A percentile compares a stretch with the other conserved stretches of the same genome.
These are phyloP conservation scores for Fusarium protoensiforme DNA, from an alignment of 2,329 filamentous ascomycete genomes.

Conservation along the genomic window DNA sequence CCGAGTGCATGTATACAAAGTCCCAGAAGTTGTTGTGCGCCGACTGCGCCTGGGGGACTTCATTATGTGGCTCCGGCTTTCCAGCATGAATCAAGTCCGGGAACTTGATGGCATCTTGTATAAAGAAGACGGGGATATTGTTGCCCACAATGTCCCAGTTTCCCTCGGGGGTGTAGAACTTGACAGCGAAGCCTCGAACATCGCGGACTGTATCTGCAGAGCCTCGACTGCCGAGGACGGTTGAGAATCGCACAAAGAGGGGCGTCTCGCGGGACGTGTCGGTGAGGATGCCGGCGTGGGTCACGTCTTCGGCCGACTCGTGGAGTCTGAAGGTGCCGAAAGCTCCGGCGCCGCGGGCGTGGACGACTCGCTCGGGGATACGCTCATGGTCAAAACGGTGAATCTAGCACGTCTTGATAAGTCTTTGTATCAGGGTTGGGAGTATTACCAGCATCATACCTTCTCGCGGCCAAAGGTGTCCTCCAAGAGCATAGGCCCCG, in stretches of 20 bases:
- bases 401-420: slow-evolving; percentile 57
- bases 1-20: slow-evolving; percentile 70
- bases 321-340: slow-evolving; percentile 77
- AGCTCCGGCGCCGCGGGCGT: slow-evolving; percentile 76
- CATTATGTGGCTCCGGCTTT: slow-evolving; percentile 77
- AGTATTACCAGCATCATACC: slow-evolving; percentile 53
- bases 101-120: slow-evolving; percentile 81
- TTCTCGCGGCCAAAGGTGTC: slow-evolving; percentile 80
- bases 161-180: slow-evolving; percentile 73
- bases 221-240: slow-evolving; percentile 78
- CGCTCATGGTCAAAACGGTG: slow-evolving; percentile 76
- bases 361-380: slow-evolving; percentile 74
- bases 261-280: slow-evolving; percentile 63
- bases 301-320: slow-evolving; percentile 74
- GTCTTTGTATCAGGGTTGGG: neutral
- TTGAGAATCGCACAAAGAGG: slow-evolving; percentile 72
- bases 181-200: slow-evolving; percentile 80
- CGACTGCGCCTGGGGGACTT: slow-evolving; percentile 76
- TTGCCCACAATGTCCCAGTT: slow-evolving; percentile 82
- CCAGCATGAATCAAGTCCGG: slow-evolving; percentile 72
- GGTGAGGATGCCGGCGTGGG: slow-evolving; percentile 70
- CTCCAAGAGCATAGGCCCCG: slow-evolving; percentile 76
- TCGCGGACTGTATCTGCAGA: slow-evolving; percentile 87
- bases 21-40: slow-evolving; percentile 85
- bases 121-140: slow-evolving; percentile 81